Conservation (phyloP, 179 eudicot genomes). For the Spinacia oleracea region DNA sequence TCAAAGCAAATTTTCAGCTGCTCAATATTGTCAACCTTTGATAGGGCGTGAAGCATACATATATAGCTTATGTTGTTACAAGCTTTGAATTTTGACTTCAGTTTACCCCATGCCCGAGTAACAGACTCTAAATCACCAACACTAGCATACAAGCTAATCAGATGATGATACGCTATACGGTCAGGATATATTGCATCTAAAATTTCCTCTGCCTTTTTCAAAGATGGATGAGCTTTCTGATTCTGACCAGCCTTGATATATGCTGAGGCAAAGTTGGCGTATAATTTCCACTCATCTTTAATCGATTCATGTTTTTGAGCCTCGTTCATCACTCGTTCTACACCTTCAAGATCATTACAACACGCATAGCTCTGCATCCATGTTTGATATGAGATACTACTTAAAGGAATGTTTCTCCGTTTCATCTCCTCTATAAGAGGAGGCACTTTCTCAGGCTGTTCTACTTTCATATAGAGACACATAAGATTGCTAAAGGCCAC, state of each 20-base stretch:
- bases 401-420: conserved; percentile 39
- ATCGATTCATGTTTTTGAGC: conserved; percentile 26
- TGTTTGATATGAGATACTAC: conserved; percentile 36
- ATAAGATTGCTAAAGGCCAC: conserved; percentile 57
- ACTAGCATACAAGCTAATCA: conserved; percentile 54
- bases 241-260: conserved; percentile 43
- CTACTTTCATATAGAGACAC: conserved; percentile 50
- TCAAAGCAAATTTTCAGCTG: conserved; percentile 41
- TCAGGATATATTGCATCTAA: conserved; percentile 21
- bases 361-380: conserved; percentile 47
- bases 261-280: conserved; percentile 45
- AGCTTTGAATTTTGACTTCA: conserved; percentile 40
- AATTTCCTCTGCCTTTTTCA: conserved; percentile 42
- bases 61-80: conserved; percentile 50
- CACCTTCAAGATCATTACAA: conserved; percentile 45
- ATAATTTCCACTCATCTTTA: conserved; percentile 46
- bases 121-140: conserved; percentile 44
- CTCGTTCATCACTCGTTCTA: conserved; percentile 57
- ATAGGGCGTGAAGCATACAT: conserved; percentile 52
- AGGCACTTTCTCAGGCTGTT: conserved; percentile 62
- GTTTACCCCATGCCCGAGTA: conserved; percentile 50
- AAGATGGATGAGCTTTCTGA: conserved; percentile 48
- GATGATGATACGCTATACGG: conserved; percentile 43
- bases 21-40: conserved; percentile 47
- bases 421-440: conserved; percentile 60